These are phyloP conservation scores for Oenanthe javanica DNA, from an alignment of 140 eudicot genomes.

Conservation along the genomic window DNA sequence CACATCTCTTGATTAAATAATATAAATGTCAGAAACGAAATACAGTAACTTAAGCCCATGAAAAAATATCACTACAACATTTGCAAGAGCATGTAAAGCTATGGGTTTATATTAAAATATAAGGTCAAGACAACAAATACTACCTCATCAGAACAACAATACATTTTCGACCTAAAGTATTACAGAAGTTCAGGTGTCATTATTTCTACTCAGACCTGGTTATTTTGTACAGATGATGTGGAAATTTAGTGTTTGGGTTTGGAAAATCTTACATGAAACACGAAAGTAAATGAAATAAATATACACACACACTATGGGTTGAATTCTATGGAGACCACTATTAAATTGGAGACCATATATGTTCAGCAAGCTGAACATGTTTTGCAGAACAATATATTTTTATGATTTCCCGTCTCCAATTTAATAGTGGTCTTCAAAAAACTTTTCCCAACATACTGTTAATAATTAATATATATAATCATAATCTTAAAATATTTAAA, in stretches of 20 bases:
- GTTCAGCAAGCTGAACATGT: no score
- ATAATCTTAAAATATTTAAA: no score
- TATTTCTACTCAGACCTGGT: background rate
- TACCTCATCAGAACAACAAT: background rate
- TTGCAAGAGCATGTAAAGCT: background rate
- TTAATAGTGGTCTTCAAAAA: no score
- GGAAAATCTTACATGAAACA: background rate
- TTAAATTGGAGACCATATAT: no score
- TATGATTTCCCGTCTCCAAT: no score
- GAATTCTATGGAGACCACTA: no score
- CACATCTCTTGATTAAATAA: constrained; percentile 52
- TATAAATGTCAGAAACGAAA: constrained; percentile 3
- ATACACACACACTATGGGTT: no score
- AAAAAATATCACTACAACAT: background rate
- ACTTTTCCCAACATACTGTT: no score
- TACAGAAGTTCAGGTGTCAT: background rate
- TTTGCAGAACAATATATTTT: no score
- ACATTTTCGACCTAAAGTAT: background rate
- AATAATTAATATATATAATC: no score
- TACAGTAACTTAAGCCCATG: background rate
- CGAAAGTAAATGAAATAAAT: no score
- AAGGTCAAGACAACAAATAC: background rate
- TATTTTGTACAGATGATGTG: no score
- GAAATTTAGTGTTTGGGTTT: background rate
- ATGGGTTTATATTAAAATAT: background rate